Evolutionary conservation across 495 filamentous ascomycete species (phyloP).

Genomic region (Hyaloscypha finlandica): DNA sequence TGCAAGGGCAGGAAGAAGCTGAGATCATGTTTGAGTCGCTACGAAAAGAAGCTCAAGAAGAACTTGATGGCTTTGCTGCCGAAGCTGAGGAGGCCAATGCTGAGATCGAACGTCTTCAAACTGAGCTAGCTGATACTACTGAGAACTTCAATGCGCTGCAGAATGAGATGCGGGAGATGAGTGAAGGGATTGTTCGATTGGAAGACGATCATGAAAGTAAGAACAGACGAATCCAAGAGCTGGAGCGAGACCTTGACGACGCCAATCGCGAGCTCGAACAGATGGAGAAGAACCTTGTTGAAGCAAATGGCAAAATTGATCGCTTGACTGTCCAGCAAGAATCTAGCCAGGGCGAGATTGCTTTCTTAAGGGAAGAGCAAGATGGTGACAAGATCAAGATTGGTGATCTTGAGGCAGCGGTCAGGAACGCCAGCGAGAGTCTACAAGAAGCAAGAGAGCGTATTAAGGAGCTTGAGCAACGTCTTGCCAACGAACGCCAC

Average conservation of each 20-base stretch:
- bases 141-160: constrained; percentile 86
- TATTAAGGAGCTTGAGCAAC: constrained; percentile 73
- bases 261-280: constrained; percentile 76
- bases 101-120: constrained; percentile 71
- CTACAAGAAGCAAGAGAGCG: constrained; percentile 82
- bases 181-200: constrained; percentile 77
- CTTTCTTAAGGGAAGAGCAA: constrained; percentile 95
- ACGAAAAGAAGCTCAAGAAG: constrained; percentile 76
- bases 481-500: constrained; percentile 74
- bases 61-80: constrained; percentile 79
- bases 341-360: constrained; percentile 88
- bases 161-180: constrained; percentile 86
- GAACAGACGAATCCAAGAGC: constrained; percentile 61
- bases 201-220: constrained; percentile 83
- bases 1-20: constrained; percentile 74
- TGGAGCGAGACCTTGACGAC: constrained; percentile 74
- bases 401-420: constrained; percentile 79
- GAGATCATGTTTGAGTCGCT: constrained; percentile 80
- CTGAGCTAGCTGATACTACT: constrained; percentile 67
- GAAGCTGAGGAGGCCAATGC: constrained; percentile 71
- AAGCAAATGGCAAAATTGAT: constrained; percentile 82
- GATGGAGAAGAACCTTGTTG: constrained; percentile 71
- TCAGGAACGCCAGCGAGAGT: constrained; percentile 70
- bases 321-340: constrained; percentile 87
- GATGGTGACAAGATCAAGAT: constrained; percentile 98